Conservation (phyloP, 176 grass and related monocot species). For the Poa annua region DNA sequence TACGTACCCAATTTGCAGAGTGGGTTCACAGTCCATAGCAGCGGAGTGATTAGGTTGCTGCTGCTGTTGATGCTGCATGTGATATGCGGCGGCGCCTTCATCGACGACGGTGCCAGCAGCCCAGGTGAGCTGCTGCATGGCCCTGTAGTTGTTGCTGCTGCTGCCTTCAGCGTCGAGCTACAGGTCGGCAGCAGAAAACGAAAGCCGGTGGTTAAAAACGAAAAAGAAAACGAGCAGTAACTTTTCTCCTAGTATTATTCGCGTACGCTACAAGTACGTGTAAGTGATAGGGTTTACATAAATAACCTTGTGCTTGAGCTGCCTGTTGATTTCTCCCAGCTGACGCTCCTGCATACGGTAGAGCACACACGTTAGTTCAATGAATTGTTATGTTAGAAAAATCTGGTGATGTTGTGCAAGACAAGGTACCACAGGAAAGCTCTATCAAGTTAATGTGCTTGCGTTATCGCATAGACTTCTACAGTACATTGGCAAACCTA, state of each 20-base stretch:
- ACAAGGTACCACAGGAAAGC: background rate
- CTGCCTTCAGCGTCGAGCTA: constrained; percentile 74
- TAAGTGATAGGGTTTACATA: background rate
- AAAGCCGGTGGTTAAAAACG: background rate
- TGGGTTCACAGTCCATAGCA: constrained; percentile 75
- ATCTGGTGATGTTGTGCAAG: background rate
- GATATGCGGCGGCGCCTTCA: constrained; percentile 51
- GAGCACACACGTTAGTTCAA: constrained; percentile 6
- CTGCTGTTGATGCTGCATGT: constrained; percentile 44
- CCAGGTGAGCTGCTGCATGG: constrained; percentile 65
- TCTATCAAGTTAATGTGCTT: background rate
- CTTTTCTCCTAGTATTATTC: background rate
- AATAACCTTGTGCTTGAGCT: constrained; percentile 74
- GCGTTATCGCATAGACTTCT: constrained; percentile 9
- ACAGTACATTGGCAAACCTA: constrained; percentile 11
- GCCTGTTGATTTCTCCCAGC: constrained; percentile 89
- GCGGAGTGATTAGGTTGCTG: constrained; percentile 57
- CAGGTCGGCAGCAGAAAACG: background rate
- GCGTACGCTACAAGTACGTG: background rate
- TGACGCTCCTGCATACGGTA: constrained; percentile 80
- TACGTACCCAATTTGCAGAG: constrained; percentile 85
- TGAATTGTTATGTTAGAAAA: background rate
- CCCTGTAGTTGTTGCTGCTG: constrained; percentile 53
- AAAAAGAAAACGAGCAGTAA: background rate
- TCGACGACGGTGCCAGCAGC: constrained; percentile 53